A percentile compares a stretch with the other conserved stretches of the same genome.
phyloP scores from a whole-genome alignment of 495 filamentous ascomycete genomes.

The Diplogelasinospora grovesii region DNA sequence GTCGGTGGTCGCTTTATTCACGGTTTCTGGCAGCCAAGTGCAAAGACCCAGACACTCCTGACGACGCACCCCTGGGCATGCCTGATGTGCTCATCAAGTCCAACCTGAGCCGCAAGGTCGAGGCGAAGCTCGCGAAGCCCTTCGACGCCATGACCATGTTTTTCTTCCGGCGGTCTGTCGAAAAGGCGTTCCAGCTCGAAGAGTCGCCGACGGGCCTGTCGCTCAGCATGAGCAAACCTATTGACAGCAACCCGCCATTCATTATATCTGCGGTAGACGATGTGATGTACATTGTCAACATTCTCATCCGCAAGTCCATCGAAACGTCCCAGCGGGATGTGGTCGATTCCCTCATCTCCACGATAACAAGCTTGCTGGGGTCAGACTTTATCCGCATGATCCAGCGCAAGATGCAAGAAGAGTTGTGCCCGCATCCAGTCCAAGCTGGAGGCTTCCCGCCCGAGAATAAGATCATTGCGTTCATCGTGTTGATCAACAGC shows the following conservation, averaged over 20 bases:
- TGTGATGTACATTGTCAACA: conserved; percentile 98
- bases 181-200: conserved; percentile 97
- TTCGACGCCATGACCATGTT: conserved; percentile 89
- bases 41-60: conserved; percentile 40
- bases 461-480: conserved; percentile 74
- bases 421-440: conserved; percentile 72
- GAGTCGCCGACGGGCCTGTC: conserved; percentile 78
- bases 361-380: conserved; percentile 76
- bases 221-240: conserved; percentile 59
- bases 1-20: conserved; percentile 86
- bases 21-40: conserved; percentile 83
- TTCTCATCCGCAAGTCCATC: conserved; percentile 76
- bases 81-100: conserved; percentile 71
- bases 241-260: conserved; percentile 71
- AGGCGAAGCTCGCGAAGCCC: conserved; percentile 60
- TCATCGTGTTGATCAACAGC: conserved; percentile 91
- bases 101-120: conserved; percentile 66
- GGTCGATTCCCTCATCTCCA: conserved; percentile 68
- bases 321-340: conserved; percentile 75
- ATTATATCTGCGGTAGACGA: conserved; percentile 96
- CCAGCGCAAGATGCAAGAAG: conserved; percentile 94
- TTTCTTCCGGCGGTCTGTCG: conserved; percentile 91
- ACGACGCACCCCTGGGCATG: conserved; percentile 44
- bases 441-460: conserved; percentile 73
- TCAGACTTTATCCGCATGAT: conserved; percentile 96